Base-by-base conservation (phyloP, 2,329 filamentous ascomycete genomes). In the Dactylellina cionopaga region DNA sequence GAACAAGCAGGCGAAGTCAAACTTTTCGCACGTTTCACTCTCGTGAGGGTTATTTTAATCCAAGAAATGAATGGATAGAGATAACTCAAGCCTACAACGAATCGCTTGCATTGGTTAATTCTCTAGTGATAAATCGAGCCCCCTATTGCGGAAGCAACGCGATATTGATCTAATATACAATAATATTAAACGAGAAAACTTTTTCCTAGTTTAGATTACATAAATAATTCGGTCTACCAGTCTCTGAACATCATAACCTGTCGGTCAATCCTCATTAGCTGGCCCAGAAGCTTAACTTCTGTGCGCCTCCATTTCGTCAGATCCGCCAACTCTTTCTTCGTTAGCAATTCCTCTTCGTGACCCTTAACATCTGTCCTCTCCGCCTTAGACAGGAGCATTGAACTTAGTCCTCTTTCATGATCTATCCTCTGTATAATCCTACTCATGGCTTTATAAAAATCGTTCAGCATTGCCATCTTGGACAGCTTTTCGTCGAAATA, bases 361-460 rank as follows among this genome's bases (percentile, higher is more conserved):
- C 91, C 92, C 77, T 90, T 88, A 24, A 97, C 91, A 79, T 98
- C 94, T 19, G 88, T 90, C 55, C 95, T 88, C 78, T 95, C 90
- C 0, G 92, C 89, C 79, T 96, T 91, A 25, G 89, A 86, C 27
- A 98, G 84, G 22, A 96, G 87, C 58, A 88, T 87, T 74, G 87
- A 86, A 66, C 92, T 86, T 75, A 88, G 88, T 52, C 87, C 85
- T 37, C 90, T 87, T 80, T 97, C 92, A 25, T 91, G 87, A 33
- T 88, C 86, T 22, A 96, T 85, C 22, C 92, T 89, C 79, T 96
- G 91, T 51, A 97, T 80, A 74, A 90, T 90, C 64, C 93, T 88
- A 13, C 92, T 85, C 91, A 98, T 96, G 25, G 89, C 86, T 80
- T 96, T 96, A 83, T 96, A 98, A 0, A 90, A 87, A 70, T 92